Base-by-base conservation (phyloP, 2,329 filamentous ascomycete species). In the Raffaelea ambrosiae region DNA sequence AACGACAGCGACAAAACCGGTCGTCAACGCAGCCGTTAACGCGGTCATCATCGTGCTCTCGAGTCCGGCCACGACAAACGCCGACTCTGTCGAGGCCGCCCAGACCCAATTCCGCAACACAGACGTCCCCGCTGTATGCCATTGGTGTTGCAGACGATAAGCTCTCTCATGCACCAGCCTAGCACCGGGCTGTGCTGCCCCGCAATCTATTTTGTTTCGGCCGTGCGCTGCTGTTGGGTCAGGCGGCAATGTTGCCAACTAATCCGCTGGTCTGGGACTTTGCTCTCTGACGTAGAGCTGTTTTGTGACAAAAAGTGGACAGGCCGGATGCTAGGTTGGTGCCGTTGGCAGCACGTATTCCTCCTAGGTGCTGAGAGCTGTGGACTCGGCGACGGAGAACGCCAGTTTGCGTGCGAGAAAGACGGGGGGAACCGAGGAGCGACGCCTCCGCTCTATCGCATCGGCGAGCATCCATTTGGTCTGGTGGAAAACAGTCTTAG, bases 81-180 rank as follows among this genome's bases (percentile, higher is more conserved):
- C 52, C 9, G 54, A 57, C 46, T 54, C 54, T 40, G 57, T 59
- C 11, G 56, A 58, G 48, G 59, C 57, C 23, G 56, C 53, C 7
- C 48, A 60, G 26, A 41, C 56, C n/a, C 53, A 59, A 47, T 58
- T 57, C 46, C 47, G 54, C 23, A 57, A 49, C 19, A 59, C 55
- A 20, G 51, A 59, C 41, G 53, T 55, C 21, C 48, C 58, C 29
- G 26, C 47, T 58, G 36, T 57, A 59, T 47, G 43, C 54, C 14
- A 36, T 47, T 9, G 56, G 55, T 21, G 51, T 43, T 16, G 57
- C 7, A 7, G 26, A 7, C 26, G 26, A 13, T 13, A 29, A 29
- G 13, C 26, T 13, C 26, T 29, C 26, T 13, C 13, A 13, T 7
- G 26, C 26, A 7, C 26, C 26, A 7, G 26, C 26, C 7, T 29